phyloP scores from a whole-genome alignment of 1,284 basidiomycete species.

The Fomes fomentarius region DNA sequence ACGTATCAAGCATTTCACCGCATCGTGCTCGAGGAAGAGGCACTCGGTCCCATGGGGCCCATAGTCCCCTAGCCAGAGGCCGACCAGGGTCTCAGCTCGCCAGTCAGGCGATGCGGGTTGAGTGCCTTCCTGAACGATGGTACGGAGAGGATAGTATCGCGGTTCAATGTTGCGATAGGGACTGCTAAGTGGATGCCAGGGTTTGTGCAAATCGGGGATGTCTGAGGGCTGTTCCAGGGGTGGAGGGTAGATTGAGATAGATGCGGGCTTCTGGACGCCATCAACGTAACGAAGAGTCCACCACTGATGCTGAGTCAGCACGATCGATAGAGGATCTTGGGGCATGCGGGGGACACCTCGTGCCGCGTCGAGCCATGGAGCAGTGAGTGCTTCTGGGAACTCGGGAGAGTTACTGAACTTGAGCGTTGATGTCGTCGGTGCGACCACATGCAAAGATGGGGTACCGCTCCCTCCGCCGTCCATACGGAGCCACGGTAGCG shows the following conservation, averaged over 20 bases:
- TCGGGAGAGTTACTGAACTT: constrained; percentile 7
- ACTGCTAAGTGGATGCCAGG: constrained; percentile 6
- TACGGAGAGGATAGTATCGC: constrained; percentile 31
- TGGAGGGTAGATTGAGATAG: constrained; percentile 15
- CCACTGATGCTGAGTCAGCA: not conserved
- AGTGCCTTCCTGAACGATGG: constrained; percentile 3
- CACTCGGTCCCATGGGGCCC: constrained; percentile 31
- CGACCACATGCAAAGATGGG: constrained; percentile 19
- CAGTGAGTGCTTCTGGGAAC: constrained; percentile 11
- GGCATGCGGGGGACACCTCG: constrained; percentile 19
- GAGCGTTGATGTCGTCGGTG: constrained; percentile 12
- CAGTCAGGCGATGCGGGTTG: constrained; percentile 21
- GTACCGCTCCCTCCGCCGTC: constrained; percentile 7
- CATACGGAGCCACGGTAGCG: constrained; percentile 14
- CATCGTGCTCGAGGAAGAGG: constrained; percentile 26
- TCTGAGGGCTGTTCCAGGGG: constrained; percentile 1
- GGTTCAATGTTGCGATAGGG: constrained; percentile 8
- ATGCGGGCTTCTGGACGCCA: constrained; percentile 8
- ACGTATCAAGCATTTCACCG: constrained; percentile 13
- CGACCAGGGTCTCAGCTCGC: constrained; percentile 26
- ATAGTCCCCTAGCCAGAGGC: constrained; percentile 33
- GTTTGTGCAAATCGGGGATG: constrained; percentile 13
- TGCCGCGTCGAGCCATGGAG: constrained; percentile 20
- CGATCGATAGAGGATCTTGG: constrained; percentile 10
- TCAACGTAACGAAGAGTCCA: constrained; percentile 8